Percentiles rank a stretch among this genome's conserved stretches.
phyloP scores from a whole-genome alignment of 176 grass and related monocot species.

The Puya raimondii region DNA sequence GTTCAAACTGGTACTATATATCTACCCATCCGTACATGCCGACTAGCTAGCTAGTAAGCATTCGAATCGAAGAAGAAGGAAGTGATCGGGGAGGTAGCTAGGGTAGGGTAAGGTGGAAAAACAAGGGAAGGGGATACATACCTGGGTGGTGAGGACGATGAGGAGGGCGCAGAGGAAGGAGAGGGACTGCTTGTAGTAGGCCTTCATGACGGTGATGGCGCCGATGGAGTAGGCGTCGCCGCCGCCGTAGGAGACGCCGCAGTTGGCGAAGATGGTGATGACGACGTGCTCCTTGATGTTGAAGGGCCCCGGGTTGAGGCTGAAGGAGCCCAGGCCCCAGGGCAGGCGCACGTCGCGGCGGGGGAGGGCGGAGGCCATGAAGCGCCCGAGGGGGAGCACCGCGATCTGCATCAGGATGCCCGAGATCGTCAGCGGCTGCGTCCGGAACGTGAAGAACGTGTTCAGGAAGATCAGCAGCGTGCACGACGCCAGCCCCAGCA shows the following conservation, averaged over 20 bases:
- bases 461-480: constrained; percentile 94
- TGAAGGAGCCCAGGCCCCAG: constrained; percentile 50
- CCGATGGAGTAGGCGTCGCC: constrained; percentile 94
- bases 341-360: constrained; percentile 35
- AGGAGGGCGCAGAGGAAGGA: constrained; percentile 72
- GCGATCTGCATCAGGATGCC: constrained; percentile 89
- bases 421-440: constrained; percentile 94
- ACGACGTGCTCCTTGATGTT: constrained; percentile 98
- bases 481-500: constrained; percentile 60
- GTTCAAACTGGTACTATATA: no score
- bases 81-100: no score
- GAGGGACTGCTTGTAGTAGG: constrained; percentile 81
- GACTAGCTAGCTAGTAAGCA: no score
- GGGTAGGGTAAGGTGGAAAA: neutral
- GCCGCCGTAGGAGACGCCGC: constrained; percentile 78
- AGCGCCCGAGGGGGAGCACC: constrained; percentile 57
- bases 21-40: no score
- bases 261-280: constrained; percentile 92
- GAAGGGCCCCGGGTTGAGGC: constrained; percentile 83
- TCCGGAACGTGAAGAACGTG: constrained; percentile 97
- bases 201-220: constrained; percentile 97
- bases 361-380: constrained; percentile 81
- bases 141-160: constrained; percentile 92
- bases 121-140: neutral
- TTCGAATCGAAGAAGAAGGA: no score